phyloP scores from a whole-genome alignment of 2,329 filamentous ascomycete genomes.

The Xylariaceae sp. region DNA sequence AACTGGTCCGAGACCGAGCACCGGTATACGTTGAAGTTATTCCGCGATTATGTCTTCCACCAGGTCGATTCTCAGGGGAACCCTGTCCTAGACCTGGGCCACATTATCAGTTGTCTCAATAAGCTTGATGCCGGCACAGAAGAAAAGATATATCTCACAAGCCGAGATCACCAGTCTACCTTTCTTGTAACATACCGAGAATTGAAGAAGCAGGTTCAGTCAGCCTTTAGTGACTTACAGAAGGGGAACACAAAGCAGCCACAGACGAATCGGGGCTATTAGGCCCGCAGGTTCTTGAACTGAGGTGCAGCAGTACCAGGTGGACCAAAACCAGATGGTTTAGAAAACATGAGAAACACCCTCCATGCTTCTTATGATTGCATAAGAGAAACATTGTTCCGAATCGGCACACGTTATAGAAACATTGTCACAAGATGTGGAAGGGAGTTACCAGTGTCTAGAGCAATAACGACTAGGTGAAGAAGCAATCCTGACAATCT shows the following conservation, averaged over 20 bases:
- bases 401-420: not conserved
- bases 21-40: conserved; percentile 90
- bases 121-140: conserved; percentile 90
- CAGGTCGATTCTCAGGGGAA: conserved; percentile 86
- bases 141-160: conserved; percentile 84
- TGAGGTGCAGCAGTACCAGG: not conserved
- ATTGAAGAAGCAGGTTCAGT: conserved; percentile 69
- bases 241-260: conserved; percentile 46
- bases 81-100: conserved; percentile 83
- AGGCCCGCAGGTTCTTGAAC: conserved; percentile 1
- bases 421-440: not conserved
- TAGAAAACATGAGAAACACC: not conserved
- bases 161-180: conserved; percentile 86
- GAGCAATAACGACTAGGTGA: not conserved
- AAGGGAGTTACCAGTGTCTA: not conserved
- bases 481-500: not conserved
- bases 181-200: conserved; percentile 92
- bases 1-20: conserved; percentile 93
- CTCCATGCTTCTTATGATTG: not conserved
- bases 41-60: conserved; percentile 97
- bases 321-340: not conserved
- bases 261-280: conserved; percentile 32
- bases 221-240: conserved; percentile 63
- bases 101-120: conserved; percentile 85
- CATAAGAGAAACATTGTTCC: not conserved